Conservation (phyloP, 257 asterid genomes). For the Penstemon eatonii region DNA sequence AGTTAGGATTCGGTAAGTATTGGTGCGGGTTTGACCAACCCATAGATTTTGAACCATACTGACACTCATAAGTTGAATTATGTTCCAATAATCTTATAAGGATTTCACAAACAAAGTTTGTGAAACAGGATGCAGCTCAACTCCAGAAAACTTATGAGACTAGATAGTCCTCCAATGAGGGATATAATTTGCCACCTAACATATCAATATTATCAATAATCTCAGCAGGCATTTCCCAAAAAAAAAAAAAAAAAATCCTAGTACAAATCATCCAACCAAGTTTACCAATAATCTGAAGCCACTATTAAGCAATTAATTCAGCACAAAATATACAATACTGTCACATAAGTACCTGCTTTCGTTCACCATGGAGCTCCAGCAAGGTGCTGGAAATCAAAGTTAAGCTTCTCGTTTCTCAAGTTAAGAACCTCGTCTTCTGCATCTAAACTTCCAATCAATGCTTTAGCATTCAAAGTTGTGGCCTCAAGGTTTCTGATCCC, state of each 20-base stretch:
- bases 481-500: slow-evolving; percentile 32
- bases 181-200: no score
- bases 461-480: slow-evolving; percentile 30
- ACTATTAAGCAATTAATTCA: background rate
- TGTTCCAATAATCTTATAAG: no score
- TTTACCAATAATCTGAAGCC: slow-evolving; percentile 13
- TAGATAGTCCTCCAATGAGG: no score
- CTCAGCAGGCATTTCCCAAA: no score
- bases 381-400: slow-evolving; percentile 30
- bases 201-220: no score
- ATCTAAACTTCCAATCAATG: slow-evolving; percentile 29
- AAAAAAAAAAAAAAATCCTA: background rate
- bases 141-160: no score
- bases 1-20: no score
- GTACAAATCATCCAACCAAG: background rate
- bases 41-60: no score
- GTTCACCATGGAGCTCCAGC: slow-evolving; percentile 58
- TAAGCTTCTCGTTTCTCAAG: slow-evolving; percentile 32
- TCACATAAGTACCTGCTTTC: background rate
- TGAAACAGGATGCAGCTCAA: no score
- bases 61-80: no score
- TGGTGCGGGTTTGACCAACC: no score
- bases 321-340: background rate
- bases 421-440: slow-evolving; percentile 41
- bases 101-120: no score